These are phyloP conservation scores for Aspergillus eucalypticola DNA, from an alignment of 2,329 filamentous ascomycete species.

Conservation along the genomic window DNA sequence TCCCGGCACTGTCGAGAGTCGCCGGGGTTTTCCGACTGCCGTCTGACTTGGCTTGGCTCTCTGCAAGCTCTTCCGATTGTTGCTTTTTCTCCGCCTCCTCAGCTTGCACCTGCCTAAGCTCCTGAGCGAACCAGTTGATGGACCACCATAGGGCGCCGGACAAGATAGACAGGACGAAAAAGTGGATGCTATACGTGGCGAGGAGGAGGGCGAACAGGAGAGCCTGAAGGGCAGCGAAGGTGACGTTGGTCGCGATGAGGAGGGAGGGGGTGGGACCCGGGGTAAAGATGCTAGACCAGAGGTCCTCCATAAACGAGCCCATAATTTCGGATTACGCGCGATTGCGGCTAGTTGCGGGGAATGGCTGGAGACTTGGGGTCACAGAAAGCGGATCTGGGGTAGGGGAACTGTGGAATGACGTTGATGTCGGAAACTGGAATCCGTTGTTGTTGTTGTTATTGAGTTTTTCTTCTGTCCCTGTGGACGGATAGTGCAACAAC, in stretches of 20 bases:
- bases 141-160: conserved; percentile 84
- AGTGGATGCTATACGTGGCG: conserved; percentile 85
- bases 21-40: conserved; percentile 29
- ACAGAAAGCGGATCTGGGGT: background rate
- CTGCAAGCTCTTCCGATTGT: conserved; percentile 41
- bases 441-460: conserved; percentile 4
- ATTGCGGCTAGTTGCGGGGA: conserved; percentile 8
- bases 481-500: background rate
- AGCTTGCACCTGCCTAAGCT: conserved; percentile 56
- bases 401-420: conserved; percentile 12
- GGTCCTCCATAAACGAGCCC: conserved; percentile 65
- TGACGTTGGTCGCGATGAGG: conserved; percentile 83
- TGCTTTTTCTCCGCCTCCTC: conserved; percentile 47
- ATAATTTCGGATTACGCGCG: conserved; percentile 27
- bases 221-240: conserved; percentile 81
- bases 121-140: conserved; percentile 94
- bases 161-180: conserved; percentile 75
- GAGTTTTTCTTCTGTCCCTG: background rate
- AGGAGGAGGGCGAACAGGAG: conserved; percentile 74
- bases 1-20: conserved; percentile 43
- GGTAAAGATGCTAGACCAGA: conserved; percentile 92
- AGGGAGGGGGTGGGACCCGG: conserved; percentile 87
- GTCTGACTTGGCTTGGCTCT: conserved; percentile 18
- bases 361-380: conserved; percentile 1
- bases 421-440: conserved; percentile 19